A percentile compares a stretch with the other conserved stretches of the same genome.
Conservation (phyloP, 768 basidiomycete genomes). For the Tulasnella sp. region DNA sequence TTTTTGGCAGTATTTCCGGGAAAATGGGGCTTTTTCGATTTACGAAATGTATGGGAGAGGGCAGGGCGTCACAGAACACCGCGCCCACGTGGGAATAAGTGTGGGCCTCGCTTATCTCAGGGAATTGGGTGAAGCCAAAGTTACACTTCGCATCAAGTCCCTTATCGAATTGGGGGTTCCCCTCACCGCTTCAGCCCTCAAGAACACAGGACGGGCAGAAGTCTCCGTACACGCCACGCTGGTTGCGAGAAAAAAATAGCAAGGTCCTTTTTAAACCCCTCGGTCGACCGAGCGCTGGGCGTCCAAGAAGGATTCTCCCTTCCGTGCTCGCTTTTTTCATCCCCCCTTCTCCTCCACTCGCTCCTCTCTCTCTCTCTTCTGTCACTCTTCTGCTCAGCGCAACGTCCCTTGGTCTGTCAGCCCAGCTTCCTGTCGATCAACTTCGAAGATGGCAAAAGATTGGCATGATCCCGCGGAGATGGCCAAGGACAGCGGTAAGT, state of each 20-base stretch:
- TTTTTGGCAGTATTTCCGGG: background rate
- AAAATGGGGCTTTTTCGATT: background rate
- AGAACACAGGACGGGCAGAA: background rate
- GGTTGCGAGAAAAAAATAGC: background rate
- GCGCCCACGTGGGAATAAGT: background rate
- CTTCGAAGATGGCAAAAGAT: slow-evolving; percentile 11
- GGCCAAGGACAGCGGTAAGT: slow-evolving; percentile 14
- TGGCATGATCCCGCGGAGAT: slow-evolving; percentile 21
- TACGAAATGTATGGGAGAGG: background rate
- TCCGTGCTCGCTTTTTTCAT: background rate
- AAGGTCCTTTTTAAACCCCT: background rate
- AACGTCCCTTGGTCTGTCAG: background rate
- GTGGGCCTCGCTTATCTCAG: background rate
- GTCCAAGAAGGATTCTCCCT: background rate
- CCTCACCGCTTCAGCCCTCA: background rate
- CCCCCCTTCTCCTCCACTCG: background rate
- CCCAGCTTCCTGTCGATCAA: background rate
- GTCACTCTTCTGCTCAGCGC: background rate
- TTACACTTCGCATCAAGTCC: background rate
- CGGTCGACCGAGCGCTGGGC: background rate
- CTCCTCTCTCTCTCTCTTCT: background rate
- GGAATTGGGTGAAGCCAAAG: background rate
- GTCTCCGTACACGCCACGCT: background rate
- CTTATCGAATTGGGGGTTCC: background rate
- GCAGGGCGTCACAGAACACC: background rate